Evolutionary conservation across 1,284 basidiomycete species (phyloP), one percentile per base, ranked within the genome.

Genomic region (Naganishia sp.): DNA sequence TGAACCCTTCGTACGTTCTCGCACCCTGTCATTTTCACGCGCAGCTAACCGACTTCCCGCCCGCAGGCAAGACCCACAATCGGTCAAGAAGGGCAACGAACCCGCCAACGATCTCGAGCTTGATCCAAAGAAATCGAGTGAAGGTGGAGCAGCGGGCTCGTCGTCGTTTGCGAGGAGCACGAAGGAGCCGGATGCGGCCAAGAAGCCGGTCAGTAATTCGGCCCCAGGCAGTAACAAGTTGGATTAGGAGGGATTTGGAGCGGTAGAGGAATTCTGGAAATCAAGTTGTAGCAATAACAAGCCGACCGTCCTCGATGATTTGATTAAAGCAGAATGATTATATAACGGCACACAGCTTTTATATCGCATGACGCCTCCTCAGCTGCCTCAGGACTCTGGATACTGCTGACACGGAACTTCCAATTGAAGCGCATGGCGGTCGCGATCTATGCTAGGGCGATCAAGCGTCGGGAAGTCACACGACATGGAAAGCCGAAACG

Each of bases 171-270:
- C 59, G 21, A 42, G 48, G 6, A 28, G 48, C 6, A 61, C 59
- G 11, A 64, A 64, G 52, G 61, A 64, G 13, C 50, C 61, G 1
- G 53, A 64, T 64, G 61, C 53, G 44, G n/a, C 52, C 43, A 54
- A 54, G 61, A 54, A 64, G 43, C 61, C 61, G 1, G 31, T 64
- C 21, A 52, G 59, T 25, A 16, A 16, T 16, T 39, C 48, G 33
- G 46, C 59, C 9, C 53, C 53, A 1, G 50, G 61, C 9, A 54
- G 44, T 6, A 64, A 54, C 45, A 54, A 64, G 52, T 46, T 64
- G 61, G 50, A 64, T 46, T 54, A 55, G 50, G 42, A 23, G 25
- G 28, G 13, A 11, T 9, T 13, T 9, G 23, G 21, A 45, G 21
- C 15, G n/a, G n/a, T 18, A 39, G 36, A 2, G 36, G 13, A 13